Conservation (phyloP, 1,284 basidiomycete genomes). For the Pseudozyma hubeiensis region DNA sequence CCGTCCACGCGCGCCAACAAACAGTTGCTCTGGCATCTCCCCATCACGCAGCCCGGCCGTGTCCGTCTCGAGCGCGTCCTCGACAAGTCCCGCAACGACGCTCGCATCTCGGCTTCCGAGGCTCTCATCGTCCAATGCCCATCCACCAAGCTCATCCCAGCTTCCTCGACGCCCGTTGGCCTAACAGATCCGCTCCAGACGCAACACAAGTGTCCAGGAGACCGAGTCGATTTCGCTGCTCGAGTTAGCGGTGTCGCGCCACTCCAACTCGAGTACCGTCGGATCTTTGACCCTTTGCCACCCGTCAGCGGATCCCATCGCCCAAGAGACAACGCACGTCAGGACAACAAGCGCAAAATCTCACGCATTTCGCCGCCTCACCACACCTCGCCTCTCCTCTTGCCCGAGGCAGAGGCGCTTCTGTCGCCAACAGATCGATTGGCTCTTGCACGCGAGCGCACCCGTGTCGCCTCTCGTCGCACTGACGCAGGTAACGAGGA, state of each 20-base stretch:
- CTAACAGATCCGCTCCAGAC: slow-evolving; percentile 6
- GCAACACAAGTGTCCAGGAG: slow-evolving; percentile 60
- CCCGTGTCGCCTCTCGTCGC: slow-evolving; percentile 33
- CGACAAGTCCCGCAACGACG: slow-evolving; percentile 60
- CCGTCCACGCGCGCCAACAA: slow-evolving; percentile 12
- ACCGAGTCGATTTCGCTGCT: slow-evolving; percentile 55
- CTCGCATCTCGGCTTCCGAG: slow-evolving; percentile 51
- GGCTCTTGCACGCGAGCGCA: slow-evolving; percentile 40
- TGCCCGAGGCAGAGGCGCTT: slow-evolving; percentile 41
- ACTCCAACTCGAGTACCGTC: slow-evolving; percentile 58
- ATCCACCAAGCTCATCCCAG: slow-evolving; percentile 45
- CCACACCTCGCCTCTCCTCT: slow-evolving; percentile 45
- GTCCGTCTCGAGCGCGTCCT: slow-evolving; percentile 62
- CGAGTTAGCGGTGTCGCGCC: slow-evolving; percentile 61
- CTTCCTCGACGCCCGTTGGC: slow-evolving; percentile 5
- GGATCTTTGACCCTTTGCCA: slow-evolving; percentile 31
- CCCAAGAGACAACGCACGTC: slow-evolving; percentile 14
- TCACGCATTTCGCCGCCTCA: slow-evolving; percentile 50
- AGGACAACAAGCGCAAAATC: slow-evolving; percentile 36
- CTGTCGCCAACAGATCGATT: slow-evolving; percentile 36
- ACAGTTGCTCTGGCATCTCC: slow-evolving; percentile 57
- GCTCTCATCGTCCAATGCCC: slow-evolving; percentile 65
- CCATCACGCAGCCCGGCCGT: slow-evolving; percentile 52
- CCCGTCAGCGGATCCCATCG: slow-evolving; percentile 6
- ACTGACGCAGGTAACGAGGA: slow-evolving; percentile 25